These are phyloP conservation scores for Mortierella sp. DNA, from an alignment of 371 early-diverging fungal species.

Conservation along the genomic window DNA sequence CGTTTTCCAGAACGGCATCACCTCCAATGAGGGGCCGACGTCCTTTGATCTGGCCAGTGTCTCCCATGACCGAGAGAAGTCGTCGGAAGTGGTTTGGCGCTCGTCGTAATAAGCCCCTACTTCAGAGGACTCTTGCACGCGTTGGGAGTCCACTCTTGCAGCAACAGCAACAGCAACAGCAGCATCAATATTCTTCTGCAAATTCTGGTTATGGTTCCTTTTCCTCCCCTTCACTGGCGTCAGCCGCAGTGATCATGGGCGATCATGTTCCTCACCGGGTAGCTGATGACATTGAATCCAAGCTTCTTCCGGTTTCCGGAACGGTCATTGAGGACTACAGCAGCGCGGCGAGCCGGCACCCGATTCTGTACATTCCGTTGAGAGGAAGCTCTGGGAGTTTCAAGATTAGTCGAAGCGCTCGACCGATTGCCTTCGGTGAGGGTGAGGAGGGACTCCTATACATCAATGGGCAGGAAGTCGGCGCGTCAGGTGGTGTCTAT, in stretches of 20 bases:
- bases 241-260: not conserved
- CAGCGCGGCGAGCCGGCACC: constrained; percentile 31
- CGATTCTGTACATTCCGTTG: constrained; percentile 48
- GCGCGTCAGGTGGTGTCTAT: constrained; percentile 4
- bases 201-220: constrained; percentile 30
- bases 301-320: not conserved
- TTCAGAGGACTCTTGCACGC: constrained; percentile 2
- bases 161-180: no score
- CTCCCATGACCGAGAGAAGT: not conserved
- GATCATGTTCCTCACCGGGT: no score
- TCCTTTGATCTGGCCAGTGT: not conserved
- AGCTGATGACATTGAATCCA: no score
- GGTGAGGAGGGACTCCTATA: constrained; percentile 37
- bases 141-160: constrained; percentile 18
- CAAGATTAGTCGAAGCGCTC: constrained; percentile 28
- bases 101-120: constrained; percentile 8
- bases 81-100: constrained; percentile 3
- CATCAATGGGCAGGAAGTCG: constrained; percentile 20
- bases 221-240: constrained; percentile 21
- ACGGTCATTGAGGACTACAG: constrained; percentile 11
- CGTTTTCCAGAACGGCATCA: not conserved
- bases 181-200: no score
- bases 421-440: constrained; percentile 32
- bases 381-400: constrained; percentile 47
- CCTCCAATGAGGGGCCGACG: not conserved